Evolutionary conservation across 176 grass and related monocot species (phyloP).

Genomic region (Luzula sylvatica): DNA sequence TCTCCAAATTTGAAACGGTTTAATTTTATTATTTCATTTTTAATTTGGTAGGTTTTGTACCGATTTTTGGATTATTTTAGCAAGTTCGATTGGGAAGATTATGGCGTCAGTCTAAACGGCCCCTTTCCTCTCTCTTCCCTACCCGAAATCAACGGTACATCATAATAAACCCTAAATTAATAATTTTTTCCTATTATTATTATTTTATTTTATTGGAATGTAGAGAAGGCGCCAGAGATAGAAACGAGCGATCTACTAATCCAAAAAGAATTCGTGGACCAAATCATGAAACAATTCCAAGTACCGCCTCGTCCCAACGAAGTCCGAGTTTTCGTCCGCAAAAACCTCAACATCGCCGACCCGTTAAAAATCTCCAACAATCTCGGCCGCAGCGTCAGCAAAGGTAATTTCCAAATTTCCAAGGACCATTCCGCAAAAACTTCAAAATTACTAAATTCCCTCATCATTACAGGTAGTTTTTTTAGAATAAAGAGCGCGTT

Average conservation of each 20-base stretch:
- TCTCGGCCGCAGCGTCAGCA: constrained; percentile 87
- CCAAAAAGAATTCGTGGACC: constrained; percentile 49
- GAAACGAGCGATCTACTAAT: constrained; percentile 29
- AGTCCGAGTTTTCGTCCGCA: constrained; percentile 32
- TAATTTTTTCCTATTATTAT: constrained; percentile 12
- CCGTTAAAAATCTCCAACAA: constrained; percentile 77
- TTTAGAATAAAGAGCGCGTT: constrained; percentile 86
- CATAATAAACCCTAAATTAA: constrained; percentile 6
- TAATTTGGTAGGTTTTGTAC: constrained; percentile 69
- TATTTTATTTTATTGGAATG: constrained; percentile 4
- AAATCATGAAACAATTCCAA: constrained; percentile 30
- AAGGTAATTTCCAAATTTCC: constrained; percentile 24
- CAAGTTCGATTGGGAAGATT: constrained; percentile 88
- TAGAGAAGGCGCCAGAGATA: constrained; percentile 33
- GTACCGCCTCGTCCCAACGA: constrained; percentile 37
- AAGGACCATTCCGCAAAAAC: no score
- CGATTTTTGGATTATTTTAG: constrained; percentile 89
- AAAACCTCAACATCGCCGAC: constrained; percentile 89
- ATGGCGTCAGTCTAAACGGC: constrained; percentile 64
- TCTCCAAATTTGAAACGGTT: background rate
- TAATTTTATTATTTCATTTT: background rate
- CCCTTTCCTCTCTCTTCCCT: constrained; percentile 57
- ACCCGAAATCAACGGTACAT: constrained; percentile 77
- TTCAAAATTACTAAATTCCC: no score
- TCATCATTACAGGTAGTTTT: constrained; percentile 47